Evolutionary conservation across 2,329 filamentous ascomycete species (phyloP), one percentile per base, ranked within the genome.

Genomic region (Elsinoe batatas): DNA sequence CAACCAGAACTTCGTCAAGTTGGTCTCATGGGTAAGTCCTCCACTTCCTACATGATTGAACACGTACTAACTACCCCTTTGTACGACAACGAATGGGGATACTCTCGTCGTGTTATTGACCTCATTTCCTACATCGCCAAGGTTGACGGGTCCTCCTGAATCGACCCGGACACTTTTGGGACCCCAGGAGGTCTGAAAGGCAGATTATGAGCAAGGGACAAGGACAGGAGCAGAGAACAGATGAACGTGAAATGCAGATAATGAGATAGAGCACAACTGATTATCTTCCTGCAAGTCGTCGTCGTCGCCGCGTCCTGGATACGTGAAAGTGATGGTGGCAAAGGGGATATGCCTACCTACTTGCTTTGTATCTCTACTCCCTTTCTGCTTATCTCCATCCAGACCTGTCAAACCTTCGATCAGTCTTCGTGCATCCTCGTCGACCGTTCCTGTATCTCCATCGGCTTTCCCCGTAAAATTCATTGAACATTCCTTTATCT

Each of bases 1-100:
- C 68, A 98, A 97, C 84, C 77, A 90, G 70, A 91, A 96, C 85
- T 97, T 97, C 75, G 84, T 95, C 82, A 98, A 98, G 87, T 83
- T 98, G 61, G 87, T 96, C 73, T 85, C 85, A 69, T 97, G 91
- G 93, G 95, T 95, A 79, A 90, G 95, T 51, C n/a, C 38, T 33
- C 20, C 8, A 18, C 18, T 15, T 30, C 26, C 5, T 40, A 15
- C 11, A 22, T 18, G 15, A 12, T 15, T 36, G 12, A 17, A 43
- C 11, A 33, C 11, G 17, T 26, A 15, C 56, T 58, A 38, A 58
- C 56, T 13, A n/a, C 35, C 63, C 82, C 4, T 3, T 3, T 10
- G 6, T 49, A 49, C 10, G 47, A 51, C 30, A 97, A 97, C 82
- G 91, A 97, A 84, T 96, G 91, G 90, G 93, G 91, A 71, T 97